Base-by-base conservation (phyloP, 352 stramenopile species). In the Globisporangium middletonii region DNA sequence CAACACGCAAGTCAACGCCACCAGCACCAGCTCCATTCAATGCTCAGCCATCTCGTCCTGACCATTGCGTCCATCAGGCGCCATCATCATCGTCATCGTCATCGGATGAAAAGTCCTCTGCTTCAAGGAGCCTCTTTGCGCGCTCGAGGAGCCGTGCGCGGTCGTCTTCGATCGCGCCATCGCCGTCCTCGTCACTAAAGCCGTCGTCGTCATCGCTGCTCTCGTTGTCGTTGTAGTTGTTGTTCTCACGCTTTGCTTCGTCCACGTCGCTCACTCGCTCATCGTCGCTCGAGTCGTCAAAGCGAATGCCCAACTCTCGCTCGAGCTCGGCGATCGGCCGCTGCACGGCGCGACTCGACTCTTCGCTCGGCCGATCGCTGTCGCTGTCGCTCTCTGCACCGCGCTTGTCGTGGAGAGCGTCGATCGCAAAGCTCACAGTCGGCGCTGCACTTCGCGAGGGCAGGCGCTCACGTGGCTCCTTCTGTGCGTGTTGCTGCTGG, bases 251-350 rank as follows among this genome's bases (percentile, higher is more conserved):
- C 57, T 83, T 82, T 12, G 33, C 33, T 38, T 38, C 33, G 4
- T 38, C 33, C 1, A 2, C 33, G 33, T 9, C 33, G 12, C 33
- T 38, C 6, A 13, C 33, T 49, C 83, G 68, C 64, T 85, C 75
- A 60, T 85, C 75, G 28, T 86, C 75, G 18, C 72, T 86, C 18
- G 81, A 62, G 49, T 79, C 75, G 37, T 86, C 71, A 38, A 91
- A 88, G 30, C 64, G 73, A 48, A 88, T 85, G 0, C 78, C 81
- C 7, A 91, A 64, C 53, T 84, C 81, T 54, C 70, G 70, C 60
- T 91, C 78, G 18, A 91, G 66, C 54, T 91, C 78, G 23, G 81
- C 78, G 52, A 91, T 88, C 16, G 81, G 77, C 16, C 78, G 75
- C 45, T 91, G 81, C 30, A 86, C 46, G n/a, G 68, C 52, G 57